A percentile compares a stretch with the other conserved stretches of the same genome.
These are phyloP conservation scores for Trichoderma orchidacearum DNA, from an alignment of 495 filamentous ascomycete genomes.

Conservation along the genomic window DNA sequence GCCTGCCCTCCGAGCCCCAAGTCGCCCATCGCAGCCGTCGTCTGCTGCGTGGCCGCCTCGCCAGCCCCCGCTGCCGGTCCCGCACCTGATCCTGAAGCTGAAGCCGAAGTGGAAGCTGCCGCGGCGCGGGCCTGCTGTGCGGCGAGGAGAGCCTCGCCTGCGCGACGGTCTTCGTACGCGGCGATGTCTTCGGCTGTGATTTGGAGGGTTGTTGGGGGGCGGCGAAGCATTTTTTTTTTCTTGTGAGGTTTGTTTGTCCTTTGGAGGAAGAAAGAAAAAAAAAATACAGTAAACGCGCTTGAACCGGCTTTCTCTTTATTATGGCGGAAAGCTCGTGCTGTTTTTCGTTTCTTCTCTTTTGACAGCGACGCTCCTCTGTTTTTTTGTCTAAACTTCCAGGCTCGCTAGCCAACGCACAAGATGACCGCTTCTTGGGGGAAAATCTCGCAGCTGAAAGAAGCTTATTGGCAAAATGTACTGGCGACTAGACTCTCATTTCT, in stretches of 20 bases:
- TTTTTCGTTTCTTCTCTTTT: no score
- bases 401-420: no score
- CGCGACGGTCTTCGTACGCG: conserved; percentile 53
- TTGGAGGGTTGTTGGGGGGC: conserved; percentile 62
- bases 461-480: no score
- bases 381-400: no score
- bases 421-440: no score
- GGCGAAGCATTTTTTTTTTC: conserved; percentile 53
- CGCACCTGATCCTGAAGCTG: background rate
- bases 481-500: no score
- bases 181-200: conserved; percentile 68
- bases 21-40: background rate
- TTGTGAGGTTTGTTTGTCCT: background rate
- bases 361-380: no score
- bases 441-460: no score
- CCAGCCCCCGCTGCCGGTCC: background rate
- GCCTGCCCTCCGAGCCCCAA: background rate
- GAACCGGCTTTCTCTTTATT: no score
- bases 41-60: background rate
- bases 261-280: no score
- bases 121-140: background rate
- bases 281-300: no score
- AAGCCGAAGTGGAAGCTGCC: background rate
- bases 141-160: background rate
- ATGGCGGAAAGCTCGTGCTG: no score